These are phyloP conservation scores for Hymenoscyphus albidus DNA, from an alignment of 2,329 filamentous ascomycete species.

Conservation along the genomic window DNA sequence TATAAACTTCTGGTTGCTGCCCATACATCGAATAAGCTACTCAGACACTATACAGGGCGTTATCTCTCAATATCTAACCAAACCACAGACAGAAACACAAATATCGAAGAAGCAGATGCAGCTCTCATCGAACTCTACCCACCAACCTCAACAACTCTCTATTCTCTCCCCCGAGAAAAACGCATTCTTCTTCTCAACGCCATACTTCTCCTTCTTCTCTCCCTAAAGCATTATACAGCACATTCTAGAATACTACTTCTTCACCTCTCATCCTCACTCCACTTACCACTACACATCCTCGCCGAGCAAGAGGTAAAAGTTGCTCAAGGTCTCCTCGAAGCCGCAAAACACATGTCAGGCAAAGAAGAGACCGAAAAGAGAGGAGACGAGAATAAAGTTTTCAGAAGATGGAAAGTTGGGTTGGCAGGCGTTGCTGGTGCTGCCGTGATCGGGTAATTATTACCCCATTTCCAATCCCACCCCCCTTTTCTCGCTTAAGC, in stretches of 20 bases:
- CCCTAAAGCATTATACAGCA: conserved; percentile 71
- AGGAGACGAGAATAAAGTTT: conserved; percentile 63
- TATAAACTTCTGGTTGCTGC: too few relatives aligned
- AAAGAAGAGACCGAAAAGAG: conserved; percentile 71
- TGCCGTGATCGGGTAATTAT: conserved; percentile 52
- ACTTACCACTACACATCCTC: conserved; percentile 61
- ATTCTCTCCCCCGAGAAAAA: conserved; percentile 55
- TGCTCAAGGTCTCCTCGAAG: conserved; percentile 68
- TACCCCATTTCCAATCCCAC: not conserved
- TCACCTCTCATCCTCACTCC: conserved; percentile 65
- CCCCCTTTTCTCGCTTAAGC: not conserved
- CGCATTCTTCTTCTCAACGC: conserved; percentile 67
- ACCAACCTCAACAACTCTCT: conserved; percentile 58
- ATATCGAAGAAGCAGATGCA: conserved; percentile 46
- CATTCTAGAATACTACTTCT: conserved; percentile 70
- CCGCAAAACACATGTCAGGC: conserved; percentile 66
- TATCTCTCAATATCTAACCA: not conserved
- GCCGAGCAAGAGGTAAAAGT: conserved; percentile 71
- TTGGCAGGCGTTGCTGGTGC: conserved; percentile 85
- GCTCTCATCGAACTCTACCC: conserved; percentile 50
- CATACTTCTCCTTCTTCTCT: conserved; percentile 68
- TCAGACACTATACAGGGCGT: not conserved
- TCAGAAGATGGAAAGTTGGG: conserved; percentile 84
- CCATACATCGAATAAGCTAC: not conserved
- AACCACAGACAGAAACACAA: conserved; percentile 30